Evolutionary conservation across 1,284 basidiomycete species (phyloP).

Genomic region (Cryptococcus sp.): DNA sequence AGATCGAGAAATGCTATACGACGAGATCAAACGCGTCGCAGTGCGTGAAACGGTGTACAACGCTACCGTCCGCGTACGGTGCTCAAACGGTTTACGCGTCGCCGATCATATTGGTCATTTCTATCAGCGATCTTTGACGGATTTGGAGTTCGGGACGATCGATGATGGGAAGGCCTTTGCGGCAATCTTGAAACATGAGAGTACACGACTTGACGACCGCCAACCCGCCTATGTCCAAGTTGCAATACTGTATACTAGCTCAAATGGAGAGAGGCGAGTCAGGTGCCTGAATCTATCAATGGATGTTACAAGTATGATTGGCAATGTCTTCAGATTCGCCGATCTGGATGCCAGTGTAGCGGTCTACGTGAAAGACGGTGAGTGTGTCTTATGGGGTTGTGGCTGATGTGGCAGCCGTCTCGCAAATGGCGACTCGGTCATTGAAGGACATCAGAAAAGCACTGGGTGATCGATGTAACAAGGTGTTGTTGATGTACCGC

Average conservation of each 20-base stretch:
- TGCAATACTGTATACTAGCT: conserved; percentile 84
- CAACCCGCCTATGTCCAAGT: conserved; percentile 79
- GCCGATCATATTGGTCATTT: conserved; percentile 76
- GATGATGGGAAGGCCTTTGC: conserved; percentile 78
- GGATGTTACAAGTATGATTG: conserved; percentile 75
- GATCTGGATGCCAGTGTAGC: conserved; percentile 83
- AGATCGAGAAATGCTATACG: conserved; percentile 64
- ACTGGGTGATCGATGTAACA: conserved; percentile 78
- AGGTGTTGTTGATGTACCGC: conserved; percentile 81
- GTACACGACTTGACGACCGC: conserved; percentile 62
- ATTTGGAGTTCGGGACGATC: conserved; percentile 74
- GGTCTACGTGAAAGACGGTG: conserved; percentile 74
- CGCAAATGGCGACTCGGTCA: conserved; percentile 59
- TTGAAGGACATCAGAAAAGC: conserved; percentile 75
- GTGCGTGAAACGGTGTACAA: conserved; percentile 74
- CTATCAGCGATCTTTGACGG: conserved; percentile 67
- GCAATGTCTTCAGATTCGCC: conserved; percentile 86
- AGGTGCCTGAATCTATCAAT: conserved; percentile 80
- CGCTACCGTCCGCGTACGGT: conserved; percentile 75
- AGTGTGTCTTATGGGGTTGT: conserved; percentile 17
- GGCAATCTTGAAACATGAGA: conserved; percentile 61
- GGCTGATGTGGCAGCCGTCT: conserved; percentile 57
- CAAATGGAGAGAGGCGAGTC: conserved; percentile 75
- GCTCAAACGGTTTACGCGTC: conserved; percentile 76
- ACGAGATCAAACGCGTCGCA: conserved; percentile 69